A percentile compares a stretch with the other conserved stretches of the same genome.
phyloP scores from a whole-genome alignment of 768 basidiomycete species.

The Pulveroboletus sp. region DNA sequence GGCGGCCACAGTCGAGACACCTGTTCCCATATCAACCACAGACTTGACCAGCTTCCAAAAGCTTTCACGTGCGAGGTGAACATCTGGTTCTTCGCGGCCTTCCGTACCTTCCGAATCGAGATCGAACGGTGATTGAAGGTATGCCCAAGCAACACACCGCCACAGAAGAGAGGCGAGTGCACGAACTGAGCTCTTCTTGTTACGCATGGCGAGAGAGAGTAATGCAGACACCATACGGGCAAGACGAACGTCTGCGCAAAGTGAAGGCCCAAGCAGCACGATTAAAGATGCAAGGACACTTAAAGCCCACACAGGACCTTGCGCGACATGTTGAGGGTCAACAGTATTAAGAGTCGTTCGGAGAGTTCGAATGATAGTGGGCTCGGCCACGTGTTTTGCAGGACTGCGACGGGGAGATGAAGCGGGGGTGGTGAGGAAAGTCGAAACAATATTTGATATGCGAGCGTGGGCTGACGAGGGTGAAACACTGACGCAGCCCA shows the following conservation, averaged over 20 bases:
- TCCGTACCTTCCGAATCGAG: conserved; percentile 19
- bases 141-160: conserved; percentile 64
- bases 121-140: conserved; percentile 49
- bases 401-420: conserved; percentile 38
- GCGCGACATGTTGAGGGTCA: conserved; percentile 59
- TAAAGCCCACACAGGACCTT: conserved; percentile 77
- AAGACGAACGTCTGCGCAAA: conserved; percentile 43
- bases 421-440: conserved; percentile 42
- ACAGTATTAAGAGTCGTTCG: conserved; percentile 54
- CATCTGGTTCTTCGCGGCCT: conserved; percentile 24
- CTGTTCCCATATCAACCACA: conserved; percentile 57
- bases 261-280: conserved; percentile 57
- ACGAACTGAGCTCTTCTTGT: conserved; percentile 62
- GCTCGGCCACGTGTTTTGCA: conserved; percentile 37
- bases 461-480: conserved; percentile 46
- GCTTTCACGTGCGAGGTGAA: conserved; percentile 29
- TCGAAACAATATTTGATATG: conserved; percentile 46
- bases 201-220: conserved; percentile 52
- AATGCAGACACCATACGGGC: conserved; percentile 47
- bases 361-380: conserved; percentile 59
- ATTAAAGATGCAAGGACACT: conserved; percentile 62
- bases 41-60: conserved; percentile 49
- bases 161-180: conserved; percentile 59
- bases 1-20: conserved; percentile 52
- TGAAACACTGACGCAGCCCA: conserved; percentile 49